Conservation (phyloP, 129 eudicot species). For the carrot (Daucus carota) region DNA sequence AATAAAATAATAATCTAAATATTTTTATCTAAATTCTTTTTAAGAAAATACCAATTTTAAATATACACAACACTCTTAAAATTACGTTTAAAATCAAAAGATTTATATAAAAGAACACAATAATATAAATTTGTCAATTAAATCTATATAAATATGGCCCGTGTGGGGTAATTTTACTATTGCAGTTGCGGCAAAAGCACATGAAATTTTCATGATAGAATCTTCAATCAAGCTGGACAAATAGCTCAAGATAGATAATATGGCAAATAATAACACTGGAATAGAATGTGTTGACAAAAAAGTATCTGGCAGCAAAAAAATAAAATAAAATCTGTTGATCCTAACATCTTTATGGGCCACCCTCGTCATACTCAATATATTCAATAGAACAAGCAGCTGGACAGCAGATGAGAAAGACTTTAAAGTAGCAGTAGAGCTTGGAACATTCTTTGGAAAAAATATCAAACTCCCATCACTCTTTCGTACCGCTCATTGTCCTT, state of each 20-base stretch:
- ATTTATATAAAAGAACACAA: no score
- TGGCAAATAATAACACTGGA: background rate
- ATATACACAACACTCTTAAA: no score
- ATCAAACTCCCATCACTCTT: background rate
- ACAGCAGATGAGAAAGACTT: background rate
- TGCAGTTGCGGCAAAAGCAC: background rate
- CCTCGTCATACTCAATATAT: background rate
- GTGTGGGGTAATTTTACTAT: background rate
- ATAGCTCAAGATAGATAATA: background rate
- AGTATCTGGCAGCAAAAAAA: background rate
- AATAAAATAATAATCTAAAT: no score
- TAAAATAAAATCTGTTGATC: background rate
- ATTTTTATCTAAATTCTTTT: no score
- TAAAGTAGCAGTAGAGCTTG: background rate
- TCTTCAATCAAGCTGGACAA: background rate
- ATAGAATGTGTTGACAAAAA: background rate
- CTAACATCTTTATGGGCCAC: background rate
- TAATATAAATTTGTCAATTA: no score
- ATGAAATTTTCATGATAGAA: background rate
- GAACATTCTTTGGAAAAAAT: background rate
- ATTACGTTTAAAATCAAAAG: no score
- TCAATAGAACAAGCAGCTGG: background rate
- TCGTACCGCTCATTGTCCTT: background rate
- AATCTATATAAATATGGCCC: no score
- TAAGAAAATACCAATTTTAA: no score